A percentile compares a stretch with the other conserved stretches of the same genome.
Conservation (phyloP, 495 filamentous ascomycete species). For the Lasiosphaeria hispida region DNA sequence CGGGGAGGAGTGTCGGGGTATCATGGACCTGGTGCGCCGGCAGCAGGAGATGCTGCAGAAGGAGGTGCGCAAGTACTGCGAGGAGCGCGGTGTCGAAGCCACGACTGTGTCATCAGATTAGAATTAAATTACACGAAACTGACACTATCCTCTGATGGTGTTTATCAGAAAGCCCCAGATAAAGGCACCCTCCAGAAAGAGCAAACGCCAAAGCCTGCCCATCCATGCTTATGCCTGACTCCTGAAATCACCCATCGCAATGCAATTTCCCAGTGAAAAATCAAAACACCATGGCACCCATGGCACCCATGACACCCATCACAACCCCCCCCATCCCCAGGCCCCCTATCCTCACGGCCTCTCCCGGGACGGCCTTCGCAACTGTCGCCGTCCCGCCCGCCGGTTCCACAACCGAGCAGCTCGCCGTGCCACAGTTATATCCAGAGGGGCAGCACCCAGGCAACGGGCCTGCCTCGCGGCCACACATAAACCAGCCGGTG, state of each 20-base stretch:
- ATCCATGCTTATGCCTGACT: no score
- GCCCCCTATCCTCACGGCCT: not conserved
- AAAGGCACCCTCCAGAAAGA: no score
- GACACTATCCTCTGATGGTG: no score
- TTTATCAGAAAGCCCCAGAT: no score
- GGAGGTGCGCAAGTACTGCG: constrained; percentile 79
- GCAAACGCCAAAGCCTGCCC: no score
- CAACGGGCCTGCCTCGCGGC: constrained; percentile 46
- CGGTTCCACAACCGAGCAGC: constrained; percentile 55
- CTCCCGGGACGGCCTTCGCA: constrained; percentile 54
- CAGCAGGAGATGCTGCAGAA: constrained; percentile 68
- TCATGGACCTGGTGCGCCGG: constrained; percentile 68
- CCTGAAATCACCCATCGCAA: no score
- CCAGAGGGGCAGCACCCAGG: constrained; percentile 80
- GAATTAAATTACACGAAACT: not conserved
- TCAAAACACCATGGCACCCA: not conserved
- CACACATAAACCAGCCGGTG: constrained; percentile 73
- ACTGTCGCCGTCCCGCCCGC: constrained; percentile 51
- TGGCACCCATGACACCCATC: not conserved
- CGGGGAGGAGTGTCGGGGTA: constrained; percentile 43
- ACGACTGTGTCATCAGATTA: not conserved
- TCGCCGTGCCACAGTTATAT: constrained; percentile 65
- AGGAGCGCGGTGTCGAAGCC: constrained; percentile 58
- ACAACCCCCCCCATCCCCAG: not conserved
- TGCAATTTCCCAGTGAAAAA: not conserved